Conservation (phyloP, 306 rosid species). For the cucumber (Cucumis sativus) region Cucumber_9930_V3 NC_026655.2:30995501-30996000, state of each 20-base stretch:
- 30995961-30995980: too few species aligned
- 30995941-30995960: too few species aligned
- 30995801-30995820: neutral
- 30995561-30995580: neutral
- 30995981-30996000: neutral
- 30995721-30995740: neutral
- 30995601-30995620: neutral
- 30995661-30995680: neutral
- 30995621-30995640: neutral
- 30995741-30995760: neutral
- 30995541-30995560: neutral
- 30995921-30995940: too few species aligned
- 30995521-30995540: neutral
- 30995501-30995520: neutral
- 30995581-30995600: neutral
- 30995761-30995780: neutral
- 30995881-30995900: too few species aligned
- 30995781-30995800: neutral
- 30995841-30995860: too few species aligned
- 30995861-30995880: too few species aligned
- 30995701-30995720: neutral
- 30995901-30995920: too few species aligned
- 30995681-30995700: neutral
- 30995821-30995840: neutral
- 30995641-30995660: neutral